Evolutionary conservation across 1,284 basidiomycete genomes (phyloP).

Genomic region (Butyriboletus appendiculatus): DNA sequence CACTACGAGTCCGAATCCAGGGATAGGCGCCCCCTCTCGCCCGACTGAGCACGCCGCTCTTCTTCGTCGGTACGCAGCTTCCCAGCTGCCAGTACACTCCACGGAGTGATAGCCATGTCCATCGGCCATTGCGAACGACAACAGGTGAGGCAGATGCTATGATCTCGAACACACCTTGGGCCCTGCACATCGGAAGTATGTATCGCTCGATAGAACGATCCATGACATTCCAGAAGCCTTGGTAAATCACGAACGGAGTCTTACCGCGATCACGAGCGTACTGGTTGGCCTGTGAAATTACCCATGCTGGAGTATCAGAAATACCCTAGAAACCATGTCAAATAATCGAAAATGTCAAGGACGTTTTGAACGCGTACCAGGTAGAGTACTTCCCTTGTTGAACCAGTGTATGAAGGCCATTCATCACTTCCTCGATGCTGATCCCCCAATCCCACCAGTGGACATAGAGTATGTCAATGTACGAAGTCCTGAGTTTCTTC

Average conservation of each 20-base stretch:
- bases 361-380: constrained; percentile 28
- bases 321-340: constrained; percentile 26
- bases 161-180: constrained; percentile 34
- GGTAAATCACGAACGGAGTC: constrained; percentile 58
- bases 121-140: not conserved
- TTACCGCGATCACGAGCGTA: constrained; percentile 50
- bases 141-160: too few species aligned
- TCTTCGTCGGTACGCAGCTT: constrained; percentile 39
- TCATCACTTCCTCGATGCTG: constrained; percentile 48
- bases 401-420: constrained; percentile 44
- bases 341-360: not conserved
- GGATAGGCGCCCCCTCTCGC: constrained; percentile 30
- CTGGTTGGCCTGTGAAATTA: constrained; percentile 52
- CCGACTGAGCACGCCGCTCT: constrained; percentile 23
- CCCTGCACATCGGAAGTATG: constrained; percentile 57
- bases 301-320: constrained; percentile 53
- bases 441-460: constrained; percentile 38
- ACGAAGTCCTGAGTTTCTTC: constrained; percentile 47
- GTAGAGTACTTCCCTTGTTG: constrained; percentile 46
- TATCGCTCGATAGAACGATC: constrained; percentile 57
- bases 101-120: constrained; percentile 45
- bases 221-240: constrained; percentile 54
- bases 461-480: constrained; percentile 40
- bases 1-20: constrained; percentile 18
- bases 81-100: constrained; percentile 40